Percentiles rank a stretch among this genome's conserved stretches.
Evolutionary conservation across 73 alveolate species (phyloP).

Genomic region (Paramecium sonneborni): DNA sequence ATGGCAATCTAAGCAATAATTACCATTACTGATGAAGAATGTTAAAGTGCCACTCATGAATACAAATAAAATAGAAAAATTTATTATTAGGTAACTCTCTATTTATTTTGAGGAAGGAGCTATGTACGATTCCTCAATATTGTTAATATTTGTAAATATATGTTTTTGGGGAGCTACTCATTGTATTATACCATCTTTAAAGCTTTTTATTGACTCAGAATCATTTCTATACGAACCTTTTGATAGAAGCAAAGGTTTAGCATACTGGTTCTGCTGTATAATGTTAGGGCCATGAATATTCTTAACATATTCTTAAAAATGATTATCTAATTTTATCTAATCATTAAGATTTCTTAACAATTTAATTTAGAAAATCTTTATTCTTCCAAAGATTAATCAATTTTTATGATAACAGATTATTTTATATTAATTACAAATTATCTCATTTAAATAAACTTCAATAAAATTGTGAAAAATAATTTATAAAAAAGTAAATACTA

Average conservation of each 20-base stretch:
- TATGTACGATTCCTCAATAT: not conserved
- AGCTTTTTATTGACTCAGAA: not conserved
- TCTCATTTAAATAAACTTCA: too few species aligned
- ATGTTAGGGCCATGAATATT: constrained; percentile 20
- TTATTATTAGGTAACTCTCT: not conserved
- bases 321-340: too few species aligned
- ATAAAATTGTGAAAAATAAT: too few species aligned
- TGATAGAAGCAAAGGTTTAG: not conserved
- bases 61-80: not conserved
- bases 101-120: constrained; percentile 31
- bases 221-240: constrained; percentile 20
- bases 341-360: too few species aligned
- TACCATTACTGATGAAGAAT: not conserved
- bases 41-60: not conserved
- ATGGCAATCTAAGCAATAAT: not conserved
- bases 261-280: constrained; percentile 6
- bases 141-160: not conserved
- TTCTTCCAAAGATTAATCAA: too few species aligned
- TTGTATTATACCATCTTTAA: not conserved
- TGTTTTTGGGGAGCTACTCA: constrained; percentile 55
- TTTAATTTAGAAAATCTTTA: too few species aligned
- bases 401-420: too few species aligned
- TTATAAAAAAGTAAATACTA: too few species aligned
- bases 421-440: too few species aligned
- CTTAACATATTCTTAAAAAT: too few species aligned